Conservation (phyloP, 192 early-diverging fungal species). For the Haplosporangium gracile region DNA sequence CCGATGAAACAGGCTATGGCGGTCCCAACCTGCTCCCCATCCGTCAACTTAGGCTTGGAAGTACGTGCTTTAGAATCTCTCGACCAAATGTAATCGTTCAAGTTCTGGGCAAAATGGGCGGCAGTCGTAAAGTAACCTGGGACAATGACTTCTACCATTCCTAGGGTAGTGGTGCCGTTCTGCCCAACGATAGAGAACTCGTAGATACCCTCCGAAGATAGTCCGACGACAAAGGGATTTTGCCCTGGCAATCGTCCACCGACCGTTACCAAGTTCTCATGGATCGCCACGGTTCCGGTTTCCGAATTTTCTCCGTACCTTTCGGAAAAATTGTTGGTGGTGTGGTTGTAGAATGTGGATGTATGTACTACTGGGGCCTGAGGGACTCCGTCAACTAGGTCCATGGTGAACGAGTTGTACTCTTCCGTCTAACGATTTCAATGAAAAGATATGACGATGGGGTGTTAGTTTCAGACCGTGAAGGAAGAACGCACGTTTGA, state of each 20-base stretch:
- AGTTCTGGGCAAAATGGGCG: neutral
- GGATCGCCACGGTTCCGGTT: neutral
- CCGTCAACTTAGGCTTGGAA: too few species aligned
- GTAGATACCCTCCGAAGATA: neutral
- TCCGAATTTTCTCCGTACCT: neutral
- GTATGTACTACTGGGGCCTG: neutral
- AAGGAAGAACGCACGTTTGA: neutral
- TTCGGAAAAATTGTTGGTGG: neutral
- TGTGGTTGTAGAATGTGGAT: neutral
- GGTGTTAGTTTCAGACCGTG: too few species aligned
- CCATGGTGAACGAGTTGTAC: neutral
- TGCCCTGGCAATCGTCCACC: neutral
- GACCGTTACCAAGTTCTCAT: neutral
- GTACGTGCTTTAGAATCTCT: too few species aligned
- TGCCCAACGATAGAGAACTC: neutral
- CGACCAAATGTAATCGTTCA: neutral
- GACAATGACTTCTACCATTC: neutral
- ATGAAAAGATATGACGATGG: too few species aligned
- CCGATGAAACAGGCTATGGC: too few species aligned
- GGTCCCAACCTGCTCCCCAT: too few species aligned
- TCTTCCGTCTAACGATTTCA: neutral
- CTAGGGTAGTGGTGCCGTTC: neutral
- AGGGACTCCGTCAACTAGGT: neutral
- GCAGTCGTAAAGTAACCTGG: too few species aligned
- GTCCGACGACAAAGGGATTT: neutral